phyloP scores from a whole-genome alignment of 805 yeast species.

The Sugiyamaella qingdaonensis region DNA sequence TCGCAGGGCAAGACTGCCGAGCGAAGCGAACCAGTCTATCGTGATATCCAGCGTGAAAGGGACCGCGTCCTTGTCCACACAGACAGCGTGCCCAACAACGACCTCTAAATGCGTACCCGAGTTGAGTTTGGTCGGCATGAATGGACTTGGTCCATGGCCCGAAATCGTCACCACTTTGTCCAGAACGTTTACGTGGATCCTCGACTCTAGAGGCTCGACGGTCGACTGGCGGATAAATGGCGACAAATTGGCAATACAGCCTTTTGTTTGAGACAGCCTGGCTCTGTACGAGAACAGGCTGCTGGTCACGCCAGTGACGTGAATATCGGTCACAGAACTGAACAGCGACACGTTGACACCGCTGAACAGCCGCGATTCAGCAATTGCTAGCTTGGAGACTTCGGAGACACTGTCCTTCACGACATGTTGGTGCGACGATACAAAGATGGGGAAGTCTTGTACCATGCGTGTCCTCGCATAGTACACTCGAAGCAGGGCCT shows the following conservation, averaged over 20 bases:
- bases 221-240: slow-evolving; percentile 18
- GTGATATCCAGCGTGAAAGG: slow-evolving; percentile 2
- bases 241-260: neutral
- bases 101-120: slow-evolving; percentile 14
- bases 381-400: neutral
- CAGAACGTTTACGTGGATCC: slow-evolving; percentile 18
- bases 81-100: slow-evolving; percentile 8
- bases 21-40: slow-evolving; percentile 54
- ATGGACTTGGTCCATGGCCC: slow-evolving; percentile 19
- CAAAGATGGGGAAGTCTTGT: neutral
- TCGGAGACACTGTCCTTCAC: neutral
- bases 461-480: neutral
- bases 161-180: slow-evolving; percentile 6
- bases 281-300: slow-evolving; percentile 13
- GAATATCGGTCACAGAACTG: neutral
- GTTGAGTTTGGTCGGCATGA: slow-evolving; percentile 9
- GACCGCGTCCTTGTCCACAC: neutral
- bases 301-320: neutral
- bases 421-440: neutral
- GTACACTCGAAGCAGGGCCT: neutral
- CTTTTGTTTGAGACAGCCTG: neutral
- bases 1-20: slow-evolving; percentile 66
- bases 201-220: slow-evolving; percentile 17
- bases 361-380: neutral
- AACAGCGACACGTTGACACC: neutral